phyloP scores from a whole-genome alignment of 768 basidiomycete genomes.

The Tubosaeta sp. region DNA sequence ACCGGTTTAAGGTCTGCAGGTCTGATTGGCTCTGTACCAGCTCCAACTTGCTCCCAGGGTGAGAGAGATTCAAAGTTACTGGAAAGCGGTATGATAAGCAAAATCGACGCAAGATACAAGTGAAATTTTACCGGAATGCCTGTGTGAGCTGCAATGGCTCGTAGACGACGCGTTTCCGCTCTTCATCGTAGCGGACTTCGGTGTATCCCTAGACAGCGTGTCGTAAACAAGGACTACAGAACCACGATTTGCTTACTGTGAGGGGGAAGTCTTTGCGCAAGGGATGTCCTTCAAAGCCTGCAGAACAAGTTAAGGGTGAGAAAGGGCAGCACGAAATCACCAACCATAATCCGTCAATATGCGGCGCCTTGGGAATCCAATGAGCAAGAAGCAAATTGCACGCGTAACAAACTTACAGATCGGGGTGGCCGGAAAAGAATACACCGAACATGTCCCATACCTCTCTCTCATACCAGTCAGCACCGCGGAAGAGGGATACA shows the following conservation, averaged over 20 bases:
- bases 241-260: conserved; percentile 52
- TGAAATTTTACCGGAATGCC: conserved; percentile 76
- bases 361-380: conserved; percentile 59
- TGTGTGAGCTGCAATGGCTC: conserved; percentile 97
- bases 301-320: neutral
- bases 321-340: conserved; percentile 4
- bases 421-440: conserved; percentile 94
- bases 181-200: conserved; percentile 96
- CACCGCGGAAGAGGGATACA: conserved; percentile 76
- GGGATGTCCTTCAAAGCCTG: conserved; percentile 96
- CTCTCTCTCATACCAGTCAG: conserved; percentile 99
- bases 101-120: neutral
- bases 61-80: conserved; percentile 93
- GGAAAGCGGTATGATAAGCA: neutral
- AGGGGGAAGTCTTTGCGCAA: conserved; percentile 97
- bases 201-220: conserved; percentile 77
- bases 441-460: conserved; percentile 98
- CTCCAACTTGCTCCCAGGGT: conserved; percentile 95
- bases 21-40: conserved; percentile 48
- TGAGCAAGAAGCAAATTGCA: conserved; percentile 10
- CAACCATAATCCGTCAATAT: conserved; percentile 97
- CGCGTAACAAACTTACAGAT: conserved; percentile 60
- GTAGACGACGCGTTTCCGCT: conserved; percentile 94
- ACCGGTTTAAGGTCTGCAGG: conserved; percentile 76
- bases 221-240: neutral